phyloP scores from a whole-genome alignment of 1,139 yeast genomes.

The Saccharomyces hybrid region DNA sequence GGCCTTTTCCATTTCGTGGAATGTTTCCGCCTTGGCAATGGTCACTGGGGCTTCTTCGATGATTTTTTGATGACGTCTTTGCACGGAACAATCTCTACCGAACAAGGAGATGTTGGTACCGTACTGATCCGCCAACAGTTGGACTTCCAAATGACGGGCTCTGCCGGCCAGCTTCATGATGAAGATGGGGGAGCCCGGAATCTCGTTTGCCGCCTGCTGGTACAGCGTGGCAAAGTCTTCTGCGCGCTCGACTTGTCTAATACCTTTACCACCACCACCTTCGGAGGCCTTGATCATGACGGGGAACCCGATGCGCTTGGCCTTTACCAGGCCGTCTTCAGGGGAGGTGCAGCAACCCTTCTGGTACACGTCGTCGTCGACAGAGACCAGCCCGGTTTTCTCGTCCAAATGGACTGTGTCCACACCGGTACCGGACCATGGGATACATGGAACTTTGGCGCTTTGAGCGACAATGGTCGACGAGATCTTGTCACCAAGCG shows the following conservation, averaged over 20 bases:
- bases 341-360: constrained; percentile 83
- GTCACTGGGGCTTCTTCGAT: constrained; percentile 97
- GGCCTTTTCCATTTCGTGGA: constrained; percentile 87
- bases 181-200: constrained; percentile 93
- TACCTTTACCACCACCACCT: constrained; percentile 99
- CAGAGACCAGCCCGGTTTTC: constrained; percentile 74
- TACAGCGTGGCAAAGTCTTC: constrained; percentile 63
- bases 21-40: constrained; percentile 78
- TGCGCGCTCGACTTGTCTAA: constrained; percentile 80
- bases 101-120: constrained; percentile 89
- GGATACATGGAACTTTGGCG: constrained; percentile 95
- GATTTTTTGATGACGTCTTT: constrained; percentile 93
- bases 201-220: constrained; percentile 87
- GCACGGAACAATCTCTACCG: constrained; percentile 96
- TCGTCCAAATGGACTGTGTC: constrained; percentile 66
- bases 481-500: constrained; percentile 93
- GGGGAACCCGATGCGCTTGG: constrained; percentile 84
- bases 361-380: constrained; percentile 69
- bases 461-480: constrained; percentile 98
- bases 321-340: constrained; percentile 80
- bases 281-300: constrained; percentile 95
- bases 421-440: constrained; percentile 98
- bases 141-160: constrained; percentile 94
- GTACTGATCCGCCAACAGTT: constrained; percentile 87
- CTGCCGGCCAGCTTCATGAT: constrained; percentile 92